A percentile compares a stretch with the other conserved stretches of the same genome.
These are phyloP conservation scores for Debaryomyces sp. DNA, from an alignment of 1,139 yeast species.

Conservation along the genomic window DNA sequence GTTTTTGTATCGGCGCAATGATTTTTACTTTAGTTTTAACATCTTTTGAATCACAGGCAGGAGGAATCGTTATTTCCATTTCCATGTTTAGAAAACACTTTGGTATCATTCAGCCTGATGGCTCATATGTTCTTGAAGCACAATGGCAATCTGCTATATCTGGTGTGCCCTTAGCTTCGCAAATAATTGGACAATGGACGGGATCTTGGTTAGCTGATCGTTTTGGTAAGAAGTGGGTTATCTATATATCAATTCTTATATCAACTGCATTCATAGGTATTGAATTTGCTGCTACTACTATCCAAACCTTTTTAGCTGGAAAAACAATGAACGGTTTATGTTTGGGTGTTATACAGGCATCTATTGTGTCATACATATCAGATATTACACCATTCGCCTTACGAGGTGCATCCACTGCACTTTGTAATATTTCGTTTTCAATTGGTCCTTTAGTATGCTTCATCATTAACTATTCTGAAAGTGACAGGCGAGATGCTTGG, in stretches of 20 bases:
- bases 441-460: conserved; percentile 31
- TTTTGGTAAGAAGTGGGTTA: conserved; percentile 20
- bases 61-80: conserved; percentile 21
- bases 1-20: conserved; percentile 4
- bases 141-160: conserved; percentile 34
- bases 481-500: conserved; percentile 20
- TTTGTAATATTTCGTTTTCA: conserved; percentile 26
- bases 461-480: conserved; percentile 17
- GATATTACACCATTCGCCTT: conserved; percentile 32
- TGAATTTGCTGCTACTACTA: conserved; percentile 24
- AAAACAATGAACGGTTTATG: conserved; percentile 27
- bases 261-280: conserved; percentile 25
- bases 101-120: conserved; percentile 14
- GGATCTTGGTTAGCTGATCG: conserved; percentile 19
- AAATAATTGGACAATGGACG: conserved; percentile 17
- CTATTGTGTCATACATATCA: conserved; percentile 16
- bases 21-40: conserved; percentile 4
- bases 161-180: conserved; percentile 29
- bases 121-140: conserved; percentile 10
- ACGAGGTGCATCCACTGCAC: conserved; percentile 27
- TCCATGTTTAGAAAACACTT: conserved; percentile 26
- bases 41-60: conserved; percentile 22
- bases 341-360: conserved; percentile 25
- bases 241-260: conserved; percentile 13
- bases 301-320: conserved; percentile 28